Evolutionary conservation across 257 asterid species (phyloP), one percentile per base, ranked within the genome.

Genomic region (Plantago major): DNA sequence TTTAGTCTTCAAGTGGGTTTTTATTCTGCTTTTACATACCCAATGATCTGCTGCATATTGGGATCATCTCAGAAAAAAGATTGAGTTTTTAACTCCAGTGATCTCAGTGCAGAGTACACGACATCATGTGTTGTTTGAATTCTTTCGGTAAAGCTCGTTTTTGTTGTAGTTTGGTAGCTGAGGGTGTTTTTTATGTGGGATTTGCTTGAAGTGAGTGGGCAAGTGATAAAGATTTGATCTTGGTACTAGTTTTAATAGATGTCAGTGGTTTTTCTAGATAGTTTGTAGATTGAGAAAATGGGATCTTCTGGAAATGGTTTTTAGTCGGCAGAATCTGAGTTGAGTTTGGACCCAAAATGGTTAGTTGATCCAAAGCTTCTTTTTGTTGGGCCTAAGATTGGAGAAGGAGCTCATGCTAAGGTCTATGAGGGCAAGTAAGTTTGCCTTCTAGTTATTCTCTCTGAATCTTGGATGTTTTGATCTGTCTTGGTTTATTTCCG

Each of bases 361-460:
- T 69, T 88, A 78, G 67, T 88, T 72, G 96, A 88, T 80, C 96
- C 96, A 37, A 85, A 85, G 73, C 91, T 79, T 67, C 96, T 85
- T 16, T 75, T 88, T 60, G 96, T 88, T 64, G 96, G 96, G 46
- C 96, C 96, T n/a, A 84, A 87, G 87, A 81, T 88, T 70, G 94
- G 94, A 66, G 96, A 88, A 71, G 96, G 94, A 64, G 96, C 95
- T 55, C 96, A 88, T 79, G 95, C 94, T 61, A 85, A 88, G 68
- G 96, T 88, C 64, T 88, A 88, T 52, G 95, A 88, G 70, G 91
- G 95, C 65, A 88, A 88, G 94, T 85, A 76, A 85, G 96, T 83
- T 53, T 73, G 71, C 71, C 79, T 73, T 67, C 71, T 60, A 30
- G 6, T 70, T 65, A 53, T 48, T 51, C 26, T 58, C 58, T 45